These are phyloP conservation scores for Huntiella decipiens DNA, from an alignment of 2,329 filamentous ascomycete genomes.

Conservation along the genomic window DNA sequence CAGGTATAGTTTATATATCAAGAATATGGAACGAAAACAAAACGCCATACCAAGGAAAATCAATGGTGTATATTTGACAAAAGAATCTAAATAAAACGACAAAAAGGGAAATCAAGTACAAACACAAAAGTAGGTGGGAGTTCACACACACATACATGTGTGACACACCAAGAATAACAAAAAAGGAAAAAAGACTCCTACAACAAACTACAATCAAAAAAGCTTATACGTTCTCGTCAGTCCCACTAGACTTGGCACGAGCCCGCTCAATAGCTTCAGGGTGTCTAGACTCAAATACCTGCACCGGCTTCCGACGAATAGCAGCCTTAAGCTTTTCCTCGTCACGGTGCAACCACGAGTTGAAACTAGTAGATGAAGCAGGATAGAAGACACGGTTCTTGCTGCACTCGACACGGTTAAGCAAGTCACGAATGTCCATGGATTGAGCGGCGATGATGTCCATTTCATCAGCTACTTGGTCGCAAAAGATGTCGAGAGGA, in stretches of 20 bases:
- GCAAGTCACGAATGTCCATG: constrained; percentile 18
- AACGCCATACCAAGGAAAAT: too few species aligned
- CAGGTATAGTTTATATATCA: too few species aligned
- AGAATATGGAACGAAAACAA: too few species aligned
- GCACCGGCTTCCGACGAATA: constrained; percentile 23
- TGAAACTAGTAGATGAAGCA: constrained; percentile 23
- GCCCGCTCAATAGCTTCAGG: neutral
- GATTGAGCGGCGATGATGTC: constrained; percentile 46
- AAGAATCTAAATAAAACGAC: neutral
- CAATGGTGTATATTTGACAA: too few species aligned
- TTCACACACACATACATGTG: neutral
- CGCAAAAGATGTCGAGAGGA: constrained; percentile 57
- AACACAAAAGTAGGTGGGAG: neutral
- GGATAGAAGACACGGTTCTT: constrained; percentile 38
- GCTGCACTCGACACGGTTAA: constrained; percentile 18
- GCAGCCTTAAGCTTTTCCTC: constrained; percentile 22
- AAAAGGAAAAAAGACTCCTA: neutral
- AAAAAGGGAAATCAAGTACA: neutral
- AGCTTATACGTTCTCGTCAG: constrained; percentile 6
- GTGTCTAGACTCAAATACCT: constrained; percentile 16
- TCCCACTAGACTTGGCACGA: neutral
- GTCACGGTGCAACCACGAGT: constrained; percentile 22
- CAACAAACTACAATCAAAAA: neutral
- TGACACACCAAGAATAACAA: neutral
- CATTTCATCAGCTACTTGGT: constrained; percentile 53